Evolutionary conservation across 805 yeast species (phyloP), one percentile per base, ranked within the genome.

Genomic region (Starmera caribaea): DNA sequence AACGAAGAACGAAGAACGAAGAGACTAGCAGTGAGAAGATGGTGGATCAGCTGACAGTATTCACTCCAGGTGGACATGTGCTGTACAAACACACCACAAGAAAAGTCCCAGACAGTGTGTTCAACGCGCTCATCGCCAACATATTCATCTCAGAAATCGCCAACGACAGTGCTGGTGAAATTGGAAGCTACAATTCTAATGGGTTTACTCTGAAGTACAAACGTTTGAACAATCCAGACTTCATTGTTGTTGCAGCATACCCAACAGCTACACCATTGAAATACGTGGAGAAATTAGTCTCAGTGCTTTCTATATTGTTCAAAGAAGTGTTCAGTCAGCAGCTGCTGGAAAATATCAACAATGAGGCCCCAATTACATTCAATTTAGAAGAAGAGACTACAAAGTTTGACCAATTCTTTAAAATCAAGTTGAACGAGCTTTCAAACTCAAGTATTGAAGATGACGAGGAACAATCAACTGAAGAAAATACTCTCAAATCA

Each of bases 51-150:
- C 63, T 73, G 40, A 49, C 67, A 9, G 63, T 76, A 1, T 74
- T 76, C 53, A 62, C 71, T 4, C 66, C 68, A 1, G 68, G 74
- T 9, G 84, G 84, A 1, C 53, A 67, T 10, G 77, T 77, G 17
- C 58, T 69, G 13, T 76, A 70, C 68, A 65, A 66, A 48, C 56
- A 68, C 41, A 63, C 68, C 27, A 59, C 65, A 3, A 63, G 48
- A 49, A 61, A 57, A 44, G 61, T 71, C 14, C 57, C 75, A 1
- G 61, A 58, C 13, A 35, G 59, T 3, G 59, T 71, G 1, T 54
- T 73, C 38, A 75, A 74, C 47, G 54, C 69, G 8, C 63, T 78
- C 32, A 65, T 78, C 35, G 58, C 69, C n/a, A 67, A 66, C 31
- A 66, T 66, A 17, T 63, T 76, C 46, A 68, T 78, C 41, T 58